Percentiles rank a stretch among this genome's conserved stretches.
Conservation (phyloP, 371 early-diverging fungal species). For the Catenaria anguillulae region DNA sequence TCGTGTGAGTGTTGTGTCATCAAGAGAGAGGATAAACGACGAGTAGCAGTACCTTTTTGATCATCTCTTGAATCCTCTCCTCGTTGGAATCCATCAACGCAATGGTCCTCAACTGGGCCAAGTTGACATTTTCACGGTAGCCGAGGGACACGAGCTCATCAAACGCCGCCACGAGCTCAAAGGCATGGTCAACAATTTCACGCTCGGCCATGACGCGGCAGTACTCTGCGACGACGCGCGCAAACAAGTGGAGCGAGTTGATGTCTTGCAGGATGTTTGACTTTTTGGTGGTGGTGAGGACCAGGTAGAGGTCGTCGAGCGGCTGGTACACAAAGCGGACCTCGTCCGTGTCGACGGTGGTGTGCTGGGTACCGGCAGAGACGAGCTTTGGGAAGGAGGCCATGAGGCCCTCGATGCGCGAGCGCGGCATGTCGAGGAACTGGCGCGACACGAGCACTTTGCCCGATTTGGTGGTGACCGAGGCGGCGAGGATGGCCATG, state of each 20-base stretch:
- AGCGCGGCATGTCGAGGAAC: constrained; percentile 87
- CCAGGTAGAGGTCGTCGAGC: constrained; percentile 80
- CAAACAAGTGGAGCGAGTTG: constrained; percentile 81
- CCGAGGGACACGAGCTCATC: constrained; percentile 90
- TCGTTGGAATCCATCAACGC: constrained; percentile 94
- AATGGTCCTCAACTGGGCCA: constrained; percentile 76
- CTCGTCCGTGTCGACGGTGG: constrained; percentile 88
- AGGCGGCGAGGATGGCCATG: constrained; percentile 60
- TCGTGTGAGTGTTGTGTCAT: neutral
- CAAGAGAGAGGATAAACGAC: constrained; percentile 8
- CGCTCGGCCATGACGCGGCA: constrained; percentile 35
- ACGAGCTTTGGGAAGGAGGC: constrained; percentile 92
- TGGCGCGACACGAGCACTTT: constrained; percentile 94
- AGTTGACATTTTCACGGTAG: constrained; percentile 65
- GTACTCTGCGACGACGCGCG: constrained; percentile 77
- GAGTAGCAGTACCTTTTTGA: constrained; percentile 49
- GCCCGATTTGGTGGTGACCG: constrained; percentile 82
- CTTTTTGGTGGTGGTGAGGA: constrained; percentile 74
- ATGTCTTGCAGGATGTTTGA: constrained; percentile 82
- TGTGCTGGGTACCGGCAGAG: constrained; percentile 79
- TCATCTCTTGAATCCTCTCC: constrained; percentile 89
- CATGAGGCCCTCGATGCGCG: constrained; percentile 90
- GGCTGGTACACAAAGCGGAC: constrained; percentile 96
- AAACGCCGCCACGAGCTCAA: constrained; percentile 81
- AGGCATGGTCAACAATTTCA: constrained; percentile 46